Percentiles rank a stretch among this genome's conserved stretches.
Evolutionary conservation across 176 grass and related monocot genomes (phyloP).

Genomic region (Oryza coarctata): DNA sequence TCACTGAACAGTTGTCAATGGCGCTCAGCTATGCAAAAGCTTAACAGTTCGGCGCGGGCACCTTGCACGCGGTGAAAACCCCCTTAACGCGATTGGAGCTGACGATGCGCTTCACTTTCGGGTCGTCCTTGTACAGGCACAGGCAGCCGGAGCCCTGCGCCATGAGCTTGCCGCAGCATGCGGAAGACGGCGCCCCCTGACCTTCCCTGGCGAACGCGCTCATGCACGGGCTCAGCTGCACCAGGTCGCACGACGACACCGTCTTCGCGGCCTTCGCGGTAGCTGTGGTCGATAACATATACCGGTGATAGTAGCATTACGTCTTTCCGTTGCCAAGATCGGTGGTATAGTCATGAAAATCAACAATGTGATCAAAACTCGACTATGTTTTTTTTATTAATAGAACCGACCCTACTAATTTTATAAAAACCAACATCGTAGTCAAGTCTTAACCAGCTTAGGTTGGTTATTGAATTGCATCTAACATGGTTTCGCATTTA

Average conservation of each 20-base stretch:
- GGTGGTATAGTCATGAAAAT: too few relatives aligned
- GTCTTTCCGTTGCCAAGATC: too few relatives aligned
- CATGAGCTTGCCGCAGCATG: constrained; percentile 64
- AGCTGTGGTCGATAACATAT: not conserved
- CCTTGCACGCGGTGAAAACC: constrained; percentile 55
- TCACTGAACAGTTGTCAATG: not conserved
- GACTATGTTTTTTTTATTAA: too few relatives aligned
- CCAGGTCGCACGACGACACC: constrained; percentile 47
- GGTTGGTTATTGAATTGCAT: too few relatives aligned
- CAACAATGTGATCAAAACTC: too few relatives aligned
- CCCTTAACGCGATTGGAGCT: constrained; percentile 63
- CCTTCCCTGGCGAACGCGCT: constrained; percentile 44
- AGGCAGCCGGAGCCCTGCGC: constrained; percentile 61
- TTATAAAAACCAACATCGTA: too few relatives aligned
- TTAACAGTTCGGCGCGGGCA: constrained; percentile 37
- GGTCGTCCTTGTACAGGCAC: constrained; percentile 70
- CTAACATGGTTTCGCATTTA: too few relatives aligned
- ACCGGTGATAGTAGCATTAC: too few relatives aligned
- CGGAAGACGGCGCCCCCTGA: constrained; percentile 28
- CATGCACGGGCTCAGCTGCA: constrained; percentile 62
- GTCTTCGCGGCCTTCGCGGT: constrained; percentile 12
- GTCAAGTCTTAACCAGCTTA: too few relatives aligned
- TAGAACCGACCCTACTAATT: too few relatives aligned
- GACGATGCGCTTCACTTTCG: constrained; percentile 57
- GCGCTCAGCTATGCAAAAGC: not conserved